phyloP scores from a whole-genome alignment of 345 rosid genomes.

The Dovyalis caffra region DNA sequence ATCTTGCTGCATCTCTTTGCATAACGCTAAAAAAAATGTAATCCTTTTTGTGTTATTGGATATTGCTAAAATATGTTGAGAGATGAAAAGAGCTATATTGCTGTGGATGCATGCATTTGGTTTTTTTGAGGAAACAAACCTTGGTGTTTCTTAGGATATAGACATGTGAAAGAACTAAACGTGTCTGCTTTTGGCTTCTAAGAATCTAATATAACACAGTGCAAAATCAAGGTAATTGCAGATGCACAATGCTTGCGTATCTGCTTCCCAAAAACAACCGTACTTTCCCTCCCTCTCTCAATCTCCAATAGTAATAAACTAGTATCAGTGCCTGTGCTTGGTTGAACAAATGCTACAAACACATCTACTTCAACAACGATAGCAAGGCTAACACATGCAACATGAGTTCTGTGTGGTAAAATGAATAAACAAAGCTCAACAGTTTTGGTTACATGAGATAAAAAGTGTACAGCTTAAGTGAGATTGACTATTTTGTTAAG shows the following conservation, averaged over 20 bases:
- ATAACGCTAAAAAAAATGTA: not conserved
- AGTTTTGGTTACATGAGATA: not conserved
- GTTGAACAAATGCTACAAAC: no score
- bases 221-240: constrained; percentile 16
- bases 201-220: constrained; percentile 3
- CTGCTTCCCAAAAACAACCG: not conserved
- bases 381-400: no score
- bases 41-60: not conserved
- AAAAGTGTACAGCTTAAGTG: not conserved
- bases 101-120: constrained; percentile 22
- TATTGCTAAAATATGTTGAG: not conserved
- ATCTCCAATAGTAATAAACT: not conserved
- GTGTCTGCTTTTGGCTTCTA: constrained; percentile 11
- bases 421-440: not conserved
- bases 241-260: not conserved
- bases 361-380: no score
- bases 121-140: constrained; percentile 5
- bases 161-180: constrained; percentile 12
- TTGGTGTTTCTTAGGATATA: constrained; percentile 4
- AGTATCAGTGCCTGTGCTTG: not conserved
- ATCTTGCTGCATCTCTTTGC: constrained; percentile 17
- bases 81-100: not conserved
- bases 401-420: not conserved
- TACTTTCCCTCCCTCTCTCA: not conserved
- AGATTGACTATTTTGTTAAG: not conserved